These are phyloP conservation scores for Colletotrichum phormii DNA, from an alignment of 2,329 filamentous ascomycete species.

Conservation along the genomic window DNA sequence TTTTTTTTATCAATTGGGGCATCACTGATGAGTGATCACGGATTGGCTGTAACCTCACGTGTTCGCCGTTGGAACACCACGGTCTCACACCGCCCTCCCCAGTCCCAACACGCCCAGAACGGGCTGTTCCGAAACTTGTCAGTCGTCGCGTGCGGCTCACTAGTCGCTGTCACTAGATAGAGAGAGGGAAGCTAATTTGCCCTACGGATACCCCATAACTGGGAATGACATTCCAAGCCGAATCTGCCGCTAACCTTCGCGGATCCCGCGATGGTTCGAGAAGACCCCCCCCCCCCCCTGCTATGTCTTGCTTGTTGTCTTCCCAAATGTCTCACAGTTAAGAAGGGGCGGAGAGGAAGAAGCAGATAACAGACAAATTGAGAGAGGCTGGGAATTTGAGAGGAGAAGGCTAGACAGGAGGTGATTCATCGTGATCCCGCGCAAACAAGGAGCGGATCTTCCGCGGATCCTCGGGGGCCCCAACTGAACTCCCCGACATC, in stretches of 20 bases:
- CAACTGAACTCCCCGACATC: not conserved
- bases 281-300: not conserved
- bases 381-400: not conserved
- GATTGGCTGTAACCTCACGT: not conserved
- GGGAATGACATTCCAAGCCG: not conserved
- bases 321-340: not conserved
- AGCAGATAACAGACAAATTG: not conserved
- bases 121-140: constrained; percentile 3
- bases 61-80: not conserved
- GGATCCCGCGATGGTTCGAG: not conserved
- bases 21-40: not conserved
- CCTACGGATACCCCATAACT: not conserved
- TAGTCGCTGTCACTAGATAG: not conserved
- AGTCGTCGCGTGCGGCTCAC: not conserved
- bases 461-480: not conserved
- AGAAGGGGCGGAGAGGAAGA: not conserved
- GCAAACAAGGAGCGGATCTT: not conserved
- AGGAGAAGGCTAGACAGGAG: not conserved
- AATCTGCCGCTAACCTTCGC: not conserved
- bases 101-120: constrained; percentile 9
- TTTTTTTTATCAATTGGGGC: not conserved
- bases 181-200: not conserved
- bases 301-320: not conserved
- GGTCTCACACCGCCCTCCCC: not conserved
- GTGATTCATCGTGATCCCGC: not conserved